A percentile compares a stretch with the other conserved stretches of the same genome.
Conservation (phyloP, 257 asterid genomes). For the Solanum medicagineum region DNA sequence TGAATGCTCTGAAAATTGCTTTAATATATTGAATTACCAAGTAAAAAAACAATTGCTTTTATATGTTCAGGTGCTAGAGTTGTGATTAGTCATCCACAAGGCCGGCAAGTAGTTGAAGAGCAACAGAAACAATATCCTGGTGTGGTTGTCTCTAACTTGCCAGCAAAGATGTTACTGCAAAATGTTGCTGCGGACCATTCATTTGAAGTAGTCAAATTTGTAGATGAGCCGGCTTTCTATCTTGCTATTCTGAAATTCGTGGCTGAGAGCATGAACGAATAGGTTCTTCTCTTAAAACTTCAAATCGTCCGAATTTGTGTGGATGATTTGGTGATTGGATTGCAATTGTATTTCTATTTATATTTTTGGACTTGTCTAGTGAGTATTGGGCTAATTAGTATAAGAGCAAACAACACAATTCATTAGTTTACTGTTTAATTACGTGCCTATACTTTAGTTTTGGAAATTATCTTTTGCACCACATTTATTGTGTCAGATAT, state of each 20-base stretch:
- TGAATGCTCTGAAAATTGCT: not conserved
- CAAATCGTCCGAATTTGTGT: not conserved
- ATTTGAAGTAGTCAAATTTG: slow-evolving; percentile 39
- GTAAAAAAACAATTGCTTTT: not conserved
- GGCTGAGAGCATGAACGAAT: not conserved
- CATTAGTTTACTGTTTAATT: too few relatives aligned
- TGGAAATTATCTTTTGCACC: too few relatives aligned
- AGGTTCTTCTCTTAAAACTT: not conserved
- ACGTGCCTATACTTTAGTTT: too few relatives aligned
- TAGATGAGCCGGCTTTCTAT: slow-evolving; percentile 55
- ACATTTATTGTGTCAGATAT: too few relatives aligned
- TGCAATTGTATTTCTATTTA: not conserved
- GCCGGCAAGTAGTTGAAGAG: slow-evolving; percentile 48
- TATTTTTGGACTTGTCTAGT: not conserved
- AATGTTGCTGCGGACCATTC: slow-evolving; percentile 32
- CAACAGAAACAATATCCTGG: slow-evolving; percentile 48
- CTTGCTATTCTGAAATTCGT: slow-evolving; percentile 22
- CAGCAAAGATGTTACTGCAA: slow-evolving; percentile 30
- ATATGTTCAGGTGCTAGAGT: slow-evolving; percentile 57
- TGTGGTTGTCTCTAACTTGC: slow-evolving; percentile 49
- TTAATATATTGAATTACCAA: too few relatives aligned
- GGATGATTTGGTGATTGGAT: too few relatives aligned
- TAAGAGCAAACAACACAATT: too few relatives aligned
- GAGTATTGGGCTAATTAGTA: not conserved
- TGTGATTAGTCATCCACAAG: slow-evolving; percentile 75